A percentile compares a stretch with the other conserved stretches of the same genome.
Conservation (phyloP, 805 yeast species). For the Candida krabiensis region DNA sequence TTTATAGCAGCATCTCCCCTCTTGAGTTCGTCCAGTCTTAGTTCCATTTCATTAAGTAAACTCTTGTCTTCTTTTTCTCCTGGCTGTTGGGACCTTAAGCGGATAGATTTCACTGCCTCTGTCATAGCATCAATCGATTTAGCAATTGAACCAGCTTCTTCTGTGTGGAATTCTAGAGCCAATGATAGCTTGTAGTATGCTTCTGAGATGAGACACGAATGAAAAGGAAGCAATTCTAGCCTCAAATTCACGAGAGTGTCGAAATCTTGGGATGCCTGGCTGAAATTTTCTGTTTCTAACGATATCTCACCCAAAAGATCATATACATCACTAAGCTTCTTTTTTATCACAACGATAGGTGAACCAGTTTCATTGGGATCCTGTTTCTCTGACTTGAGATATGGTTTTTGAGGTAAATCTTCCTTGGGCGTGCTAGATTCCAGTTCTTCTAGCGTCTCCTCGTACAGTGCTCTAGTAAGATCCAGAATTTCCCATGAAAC, state of each 20-base stretch:
- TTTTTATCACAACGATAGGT: conserved; percentile 37
- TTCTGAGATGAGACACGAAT: conserved; percentile 65
- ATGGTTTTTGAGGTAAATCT: conserved; percentile 14
- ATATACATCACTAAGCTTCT: conserved; percentile 69
- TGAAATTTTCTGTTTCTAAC: conserved; percentile 83
- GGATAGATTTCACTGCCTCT: conserved; percentile 43
- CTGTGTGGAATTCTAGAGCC: conserved; percentile 67
- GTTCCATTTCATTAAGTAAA: conserved; percentile 54
- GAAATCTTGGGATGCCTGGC: conserved; percentile 74
- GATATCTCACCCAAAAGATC: conserved; percentile 88
- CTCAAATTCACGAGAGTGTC: conserved; percentile 55
- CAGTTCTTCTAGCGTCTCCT: conserved; percentile 38
- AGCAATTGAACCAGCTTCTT: conserved; percentile 54
- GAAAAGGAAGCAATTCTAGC: conserved; percentile 47
- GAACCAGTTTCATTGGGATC: conserved; percentile 22
- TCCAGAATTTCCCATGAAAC: conserved; percentile 88
- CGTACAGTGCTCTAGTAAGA: conserved; percentile 67
- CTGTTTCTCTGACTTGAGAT: conserved; percentile 21
- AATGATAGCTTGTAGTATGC: conserved; percentile 78
- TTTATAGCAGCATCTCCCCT: conserved; percentile 50
- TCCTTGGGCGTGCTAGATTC: conserved; percentile 7
- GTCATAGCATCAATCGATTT: conserved; percentile 48
- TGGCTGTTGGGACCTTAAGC: conserved; percentile 36
- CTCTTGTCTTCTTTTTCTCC: conserved; percentile 44
- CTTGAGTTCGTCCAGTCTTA: conserved; percentile 54